phyloP scores from a whole-genome alignment of 1,284 basidiomycete genomes.

The Rhodotorula mucilaginosa region DNA sequence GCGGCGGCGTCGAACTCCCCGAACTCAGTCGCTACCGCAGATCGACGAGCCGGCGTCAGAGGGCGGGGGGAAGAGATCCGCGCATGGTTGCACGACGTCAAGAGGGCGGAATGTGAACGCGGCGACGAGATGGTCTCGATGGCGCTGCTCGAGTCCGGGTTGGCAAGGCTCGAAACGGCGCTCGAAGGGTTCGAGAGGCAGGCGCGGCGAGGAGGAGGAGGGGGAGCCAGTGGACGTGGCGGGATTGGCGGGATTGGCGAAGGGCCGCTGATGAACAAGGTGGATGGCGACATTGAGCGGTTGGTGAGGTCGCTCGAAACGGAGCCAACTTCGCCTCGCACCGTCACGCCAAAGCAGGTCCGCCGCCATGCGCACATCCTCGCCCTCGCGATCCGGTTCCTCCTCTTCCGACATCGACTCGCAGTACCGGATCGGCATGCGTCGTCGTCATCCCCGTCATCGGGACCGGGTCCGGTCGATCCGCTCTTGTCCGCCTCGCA shows the following conservation, averaged over 20 bases:
- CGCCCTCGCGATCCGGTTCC: constrained; percentile 31
- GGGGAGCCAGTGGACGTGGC: background rate
- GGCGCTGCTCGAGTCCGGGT: constrained; percentile 21
- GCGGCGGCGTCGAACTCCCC: background rate
- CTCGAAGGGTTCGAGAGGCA: background rate
- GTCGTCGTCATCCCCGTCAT: background rate
- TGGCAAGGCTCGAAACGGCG: constrained; percentile 3
- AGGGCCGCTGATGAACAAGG: constrained; percentile 9
- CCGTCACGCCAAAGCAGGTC: background rate
- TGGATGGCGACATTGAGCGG: constrained; percentile 17
- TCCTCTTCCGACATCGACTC: constrained; percentile 25
- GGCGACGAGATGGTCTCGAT: constrained; percentile 19
- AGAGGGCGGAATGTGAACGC: constrained; percentile 6
- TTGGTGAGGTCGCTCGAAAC: constrained; percentile 16
- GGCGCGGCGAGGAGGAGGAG: background rate
- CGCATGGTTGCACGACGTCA: background rate
- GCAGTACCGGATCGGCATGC: background rate
- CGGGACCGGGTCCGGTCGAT: background rate
- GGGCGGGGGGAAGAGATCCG: background rate
- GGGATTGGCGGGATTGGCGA: background rate
- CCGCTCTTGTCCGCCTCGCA: constrained; percentile 22
- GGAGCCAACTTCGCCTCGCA: no score
- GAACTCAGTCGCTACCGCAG: background rate
- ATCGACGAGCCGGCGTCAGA: no score
- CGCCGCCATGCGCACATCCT: constrained; percentile 26